Percentiles rank a stretch among this genome's conserved stretches.
phyloP scores from a whole-genome alignment of 1,139 yeast genomes.

The Blastobotrys apis region DNA sequence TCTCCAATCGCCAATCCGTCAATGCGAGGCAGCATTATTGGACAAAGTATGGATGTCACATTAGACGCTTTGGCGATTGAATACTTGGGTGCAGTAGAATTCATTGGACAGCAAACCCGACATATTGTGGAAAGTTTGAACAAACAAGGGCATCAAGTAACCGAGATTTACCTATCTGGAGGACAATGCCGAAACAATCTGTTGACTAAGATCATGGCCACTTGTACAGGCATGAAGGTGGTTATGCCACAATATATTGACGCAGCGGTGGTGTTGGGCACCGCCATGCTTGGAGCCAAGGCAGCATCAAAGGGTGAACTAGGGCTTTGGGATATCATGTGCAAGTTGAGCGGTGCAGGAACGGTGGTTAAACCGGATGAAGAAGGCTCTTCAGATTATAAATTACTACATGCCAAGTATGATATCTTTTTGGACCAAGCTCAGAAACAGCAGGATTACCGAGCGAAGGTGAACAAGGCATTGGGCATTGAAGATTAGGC shows the following conservation, averaged over 20 bases:
- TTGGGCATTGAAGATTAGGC: slow-evolving; percentile 19
- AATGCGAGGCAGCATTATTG: slow-evolving; percentile 92
- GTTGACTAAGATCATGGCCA: slow-evolving; percentile 84
- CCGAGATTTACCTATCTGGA: slow-evolving; percentile 83
- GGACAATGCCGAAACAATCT: slow-evolving; percentile 94
- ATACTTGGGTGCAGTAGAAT: slow-evolving; percentile 92
- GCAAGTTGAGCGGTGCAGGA: slow-evolving; percentile 77
- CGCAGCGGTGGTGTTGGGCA: slow-evolving; percentile 94
- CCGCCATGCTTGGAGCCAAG: slow-evolving; percentile 91
- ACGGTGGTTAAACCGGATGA: slow-evolving; percentile 66
- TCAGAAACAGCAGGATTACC: slow-evolving; percentile 68
- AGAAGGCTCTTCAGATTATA: slow-evolving; percentile 57
- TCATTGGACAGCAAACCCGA: slow-evolving; percentile 94
- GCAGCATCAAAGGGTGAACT: slow-evolving; percentile 51
- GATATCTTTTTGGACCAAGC: slow-evolving; percentile 85
- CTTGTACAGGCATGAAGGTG: slow-evolving; percentile 89
- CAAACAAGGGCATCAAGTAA: slow-evolving; percentile 69
- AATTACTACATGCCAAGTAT: slow-evolving; percentile 71
- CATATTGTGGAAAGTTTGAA: slow-evolving; percentile 88
- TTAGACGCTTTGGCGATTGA: slow-evolving; percentile 78
- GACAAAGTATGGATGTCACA: slow-evolving; percentile 86
- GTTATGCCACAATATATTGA: slow-evolving; percentile 92
- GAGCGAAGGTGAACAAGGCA: slow-evolving; percentile 57
- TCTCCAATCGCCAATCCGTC: slow-evolving; percentile 93
- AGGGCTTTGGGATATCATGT: slow-evolving; percentile 80